Conservation (phyloP, 345 rosid genomes). For the Bruguiera sexangula region DNA sequence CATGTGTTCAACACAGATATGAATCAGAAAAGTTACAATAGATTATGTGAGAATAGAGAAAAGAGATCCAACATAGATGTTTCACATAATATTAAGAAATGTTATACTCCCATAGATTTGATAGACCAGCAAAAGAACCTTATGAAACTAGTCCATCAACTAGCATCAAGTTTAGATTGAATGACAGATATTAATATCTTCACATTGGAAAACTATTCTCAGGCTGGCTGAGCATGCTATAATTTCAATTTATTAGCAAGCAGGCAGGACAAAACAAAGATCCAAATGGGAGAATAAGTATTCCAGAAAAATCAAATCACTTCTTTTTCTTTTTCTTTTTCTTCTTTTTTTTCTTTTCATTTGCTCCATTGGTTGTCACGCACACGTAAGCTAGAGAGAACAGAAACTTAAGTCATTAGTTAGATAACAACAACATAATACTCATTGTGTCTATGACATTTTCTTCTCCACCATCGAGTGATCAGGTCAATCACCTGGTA, state of each 20-base stretch:
- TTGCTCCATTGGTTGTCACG: background rate
- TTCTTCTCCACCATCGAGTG: background rate
- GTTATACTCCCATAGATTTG: background rate
- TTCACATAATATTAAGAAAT: background rate
- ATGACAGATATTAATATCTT: background rate
- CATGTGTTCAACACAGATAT: slow-evolving; percentile 5
- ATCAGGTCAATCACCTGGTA: slow-evolving; percentile 51
- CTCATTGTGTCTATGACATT: background rate
- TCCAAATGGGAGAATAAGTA: background rate
- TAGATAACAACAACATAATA: background rate
- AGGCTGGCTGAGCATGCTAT: background rate
- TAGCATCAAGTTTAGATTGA: slow-evolving; percentile 1
- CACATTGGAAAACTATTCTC: background rate
- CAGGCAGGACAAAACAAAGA: background rate
- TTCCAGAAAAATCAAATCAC: background rate
- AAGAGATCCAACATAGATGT: background rate
- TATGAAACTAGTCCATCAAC: background rate
- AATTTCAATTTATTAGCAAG: background rate
- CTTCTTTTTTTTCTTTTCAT: background rate
- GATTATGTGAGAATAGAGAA: background rate
- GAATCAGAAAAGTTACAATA: background rate
- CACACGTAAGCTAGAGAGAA: background rate
- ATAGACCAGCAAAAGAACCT: background rate
- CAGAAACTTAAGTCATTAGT: background rate
- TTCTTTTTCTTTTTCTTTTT: background rate